Conservation (phyloP, 257 asterid species). For the Marsdenia floribunda region DNA sequence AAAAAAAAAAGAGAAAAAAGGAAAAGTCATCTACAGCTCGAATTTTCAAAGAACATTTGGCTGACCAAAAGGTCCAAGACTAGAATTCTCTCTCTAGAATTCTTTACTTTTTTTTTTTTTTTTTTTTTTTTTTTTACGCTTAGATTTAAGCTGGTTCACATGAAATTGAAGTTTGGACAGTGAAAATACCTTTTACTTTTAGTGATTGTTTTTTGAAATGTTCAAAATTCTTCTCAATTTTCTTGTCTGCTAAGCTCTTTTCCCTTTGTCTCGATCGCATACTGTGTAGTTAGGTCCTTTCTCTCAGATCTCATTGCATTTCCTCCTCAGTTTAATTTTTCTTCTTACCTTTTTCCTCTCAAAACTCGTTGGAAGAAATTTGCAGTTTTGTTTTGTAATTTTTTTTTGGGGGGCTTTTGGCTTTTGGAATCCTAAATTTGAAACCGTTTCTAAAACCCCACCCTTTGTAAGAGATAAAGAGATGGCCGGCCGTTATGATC, state of each 20-base stretch:
- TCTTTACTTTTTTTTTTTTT: constrained; percentile 8
- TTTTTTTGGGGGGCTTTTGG: background rate
- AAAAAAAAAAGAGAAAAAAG: background rate
- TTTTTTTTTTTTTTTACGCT: no score
- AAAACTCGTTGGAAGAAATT: background rate
- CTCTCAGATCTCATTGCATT: constrained; percentile 15
- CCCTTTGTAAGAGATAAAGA: background rate
- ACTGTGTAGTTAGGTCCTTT: background rate
- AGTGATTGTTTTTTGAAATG: constrained; percentile 1
- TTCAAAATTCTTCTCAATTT: constrained; percentile 14
- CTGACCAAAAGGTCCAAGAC: constrained; percentile 2
- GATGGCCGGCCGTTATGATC: constrained; percentile 34
- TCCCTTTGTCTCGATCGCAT: background rate
- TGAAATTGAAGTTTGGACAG: background rate
- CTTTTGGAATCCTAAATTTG: background rate
- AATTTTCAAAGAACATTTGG: background rate
- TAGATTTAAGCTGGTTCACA: constrained; percentile 9
- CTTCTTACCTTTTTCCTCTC: background rate
- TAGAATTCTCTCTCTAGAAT: constrained; percentile 13
- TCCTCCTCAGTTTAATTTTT: background rate
- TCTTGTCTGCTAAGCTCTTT: constrained; percentile 17
- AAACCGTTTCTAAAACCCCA: background rate
- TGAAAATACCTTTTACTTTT: background rate
- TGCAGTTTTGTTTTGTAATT: background rate
- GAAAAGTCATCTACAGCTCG: background rate